Conservation (phyloP, 1,139 yeast species). For the Scheffersomyces lignicola region DNA sequence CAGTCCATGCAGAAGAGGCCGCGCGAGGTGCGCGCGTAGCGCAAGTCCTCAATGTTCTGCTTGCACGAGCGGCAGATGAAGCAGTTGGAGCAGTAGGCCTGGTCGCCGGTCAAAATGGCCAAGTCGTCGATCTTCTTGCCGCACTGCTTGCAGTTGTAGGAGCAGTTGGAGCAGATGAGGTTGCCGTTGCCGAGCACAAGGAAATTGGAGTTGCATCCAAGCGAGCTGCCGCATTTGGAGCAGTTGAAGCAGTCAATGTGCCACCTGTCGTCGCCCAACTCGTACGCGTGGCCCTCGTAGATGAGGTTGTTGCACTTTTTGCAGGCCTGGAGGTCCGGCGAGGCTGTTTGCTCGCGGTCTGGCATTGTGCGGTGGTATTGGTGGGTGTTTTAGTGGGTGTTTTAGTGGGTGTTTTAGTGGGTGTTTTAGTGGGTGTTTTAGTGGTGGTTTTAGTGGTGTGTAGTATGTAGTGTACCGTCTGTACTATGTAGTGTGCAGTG, state of each 20-base stretch:
- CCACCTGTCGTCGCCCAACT: constrained; percentile 91
- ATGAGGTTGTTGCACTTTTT: constrained; percentile 50
- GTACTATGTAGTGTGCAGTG: too few species aligned
- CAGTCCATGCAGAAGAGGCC: constrained; percentile 94
- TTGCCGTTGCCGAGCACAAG: constrained; percentile 91
- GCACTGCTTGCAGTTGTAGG: constrained; percentile 87
- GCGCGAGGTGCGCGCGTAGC: constrained; percentile 91
- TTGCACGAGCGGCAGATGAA: constrained; percentile 91
- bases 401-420: not conserved
- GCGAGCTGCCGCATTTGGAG: constrained; percentile 71
- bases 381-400: constrained; percentile 4
- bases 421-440: not conserved
- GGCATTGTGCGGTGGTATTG: constrained; percentile 17
- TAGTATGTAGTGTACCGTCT: not conserved
- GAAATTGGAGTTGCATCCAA: constrained; percentile 88
- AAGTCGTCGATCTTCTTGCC: constrained; percentile 88
- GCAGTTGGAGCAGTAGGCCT: constrained; percentile 90
- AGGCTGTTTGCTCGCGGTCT: too few species aligned
- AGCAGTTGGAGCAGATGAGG: constrained; percentile 85
- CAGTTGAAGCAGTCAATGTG: constrained; percentile 91
- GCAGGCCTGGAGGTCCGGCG: constrained; percentile 34
- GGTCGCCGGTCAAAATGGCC: constrained; percentile 95
- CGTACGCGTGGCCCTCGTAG: constrained; percentile 77
- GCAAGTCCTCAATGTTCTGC: constrained; percentile 80
- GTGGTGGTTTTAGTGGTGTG: constrained; percentile 1